phyloP scores from a whole-genome alignment of 139 green algal genomes.

The Chlorella sp. region DNA sequence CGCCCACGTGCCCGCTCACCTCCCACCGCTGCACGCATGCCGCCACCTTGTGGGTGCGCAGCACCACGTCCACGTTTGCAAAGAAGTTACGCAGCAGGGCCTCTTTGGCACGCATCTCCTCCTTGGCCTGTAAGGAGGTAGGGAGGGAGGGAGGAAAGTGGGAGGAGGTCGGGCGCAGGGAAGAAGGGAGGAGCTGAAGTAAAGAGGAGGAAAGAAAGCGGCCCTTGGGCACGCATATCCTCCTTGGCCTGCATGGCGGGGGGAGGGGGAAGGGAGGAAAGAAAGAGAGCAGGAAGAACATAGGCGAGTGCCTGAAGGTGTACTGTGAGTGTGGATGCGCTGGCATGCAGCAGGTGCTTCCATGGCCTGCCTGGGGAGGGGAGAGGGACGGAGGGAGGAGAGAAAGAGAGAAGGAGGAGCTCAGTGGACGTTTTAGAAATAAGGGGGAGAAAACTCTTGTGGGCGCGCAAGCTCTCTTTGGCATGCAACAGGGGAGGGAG shows the following conservation, averaged over 20 bases:
- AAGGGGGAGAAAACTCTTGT: too few relatives aligned
- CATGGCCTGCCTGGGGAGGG: too few relatives aligned
- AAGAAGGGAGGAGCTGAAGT: not conserved
- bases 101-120: constrained; percentile 82
- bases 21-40: constrained; percentile 44
- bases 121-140: constrained; percentile 37
- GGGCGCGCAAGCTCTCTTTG: too few relatives aligned
- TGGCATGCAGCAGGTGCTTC: too few relatives aligned
- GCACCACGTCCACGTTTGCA: constrained; percentile 84
- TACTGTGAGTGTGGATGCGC: too few relatives aligned
- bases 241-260: not conserved
- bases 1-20: not conserved
- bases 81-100: constrained; percentile 93
- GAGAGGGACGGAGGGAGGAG: too few relatives aligned
- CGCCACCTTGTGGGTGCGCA: constrained; percentile 57
- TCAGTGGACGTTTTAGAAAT: too few relatives aligned
- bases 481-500: too few relatives aligned
- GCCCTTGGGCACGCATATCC: not conserved
- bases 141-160: not conserved
- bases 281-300: not conserved
- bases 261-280: too few relatives aligned
- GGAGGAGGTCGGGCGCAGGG: not conserved
- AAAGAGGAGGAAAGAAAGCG: not conserved
- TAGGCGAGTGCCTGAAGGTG: too few relatives aligned
- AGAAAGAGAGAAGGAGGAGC: too few relatives aligned